Conservation (phyloP, 2,329 filamentous ascomycete species). For the Intubia oerlemansii region DNA sequence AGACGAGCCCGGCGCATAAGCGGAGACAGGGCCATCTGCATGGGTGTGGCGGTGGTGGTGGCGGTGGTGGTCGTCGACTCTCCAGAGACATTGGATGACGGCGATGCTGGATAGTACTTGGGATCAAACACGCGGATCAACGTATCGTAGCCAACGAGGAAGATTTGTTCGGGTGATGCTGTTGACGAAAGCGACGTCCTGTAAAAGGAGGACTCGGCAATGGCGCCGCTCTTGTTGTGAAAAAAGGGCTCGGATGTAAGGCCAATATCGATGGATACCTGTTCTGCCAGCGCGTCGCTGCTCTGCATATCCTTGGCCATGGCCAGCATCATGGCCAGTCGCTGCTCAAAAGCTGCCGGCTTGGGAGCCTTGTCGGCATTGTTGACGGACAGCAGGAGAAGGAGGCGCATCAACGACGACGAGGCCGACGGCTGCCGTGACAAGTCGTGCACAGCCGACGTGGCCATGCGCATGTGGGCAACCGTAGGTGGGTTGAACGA, state of each 20-base stretch:
- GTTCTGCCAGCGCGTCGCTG: not conserved
- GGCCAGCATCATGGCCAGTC: conserved; percentile 49
- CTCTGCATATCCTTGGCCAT: conserved; percentile 35
- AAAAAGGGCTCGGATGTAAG: conserved; percentile 57
- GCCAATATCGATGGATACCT: conserved; percentile 36
- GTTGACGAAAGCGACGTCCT: too few species aligned
- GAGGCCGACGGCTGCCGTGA: conserved; percentile 2
- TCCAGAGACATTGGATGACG: too few species aligned
- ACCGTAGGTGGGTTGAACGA: conserved; percentile 47
- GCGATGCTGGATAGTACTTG: conserved; percentile 40
- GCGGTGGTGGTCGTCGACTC: too few species aligned
- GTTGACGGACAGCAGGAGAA: conserved; percentile 38
- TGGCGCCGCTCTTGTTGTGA: conserved; percentile 43
- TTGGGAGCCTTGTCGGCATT: conserved; percentile 47
- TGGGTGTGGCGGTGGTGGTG: conserved; percentile 12
- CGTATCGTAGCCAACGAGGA: conserved; percentile 47
- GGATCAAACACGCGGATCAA: conserved; percentile 49
- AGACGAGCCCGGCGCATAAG: conserved; percentile 43
- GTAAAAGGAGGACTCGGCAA: conserved; percentile 26
- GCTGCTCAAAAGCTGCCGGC: conserved; percentile 44
- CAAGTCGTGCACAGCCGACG: conserved; percentile 19
- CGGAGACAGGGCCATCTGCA: conserved; percentile 33
- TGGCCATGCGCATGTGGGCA: conserved; percentile 36
- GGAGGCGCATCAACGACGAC: conserved; percentile 24
- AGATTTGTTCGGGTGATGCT: not conserved